Conservation (phyloP, 805 yeast genomes). For the Cyberlindnera bimundalis region DNA sequence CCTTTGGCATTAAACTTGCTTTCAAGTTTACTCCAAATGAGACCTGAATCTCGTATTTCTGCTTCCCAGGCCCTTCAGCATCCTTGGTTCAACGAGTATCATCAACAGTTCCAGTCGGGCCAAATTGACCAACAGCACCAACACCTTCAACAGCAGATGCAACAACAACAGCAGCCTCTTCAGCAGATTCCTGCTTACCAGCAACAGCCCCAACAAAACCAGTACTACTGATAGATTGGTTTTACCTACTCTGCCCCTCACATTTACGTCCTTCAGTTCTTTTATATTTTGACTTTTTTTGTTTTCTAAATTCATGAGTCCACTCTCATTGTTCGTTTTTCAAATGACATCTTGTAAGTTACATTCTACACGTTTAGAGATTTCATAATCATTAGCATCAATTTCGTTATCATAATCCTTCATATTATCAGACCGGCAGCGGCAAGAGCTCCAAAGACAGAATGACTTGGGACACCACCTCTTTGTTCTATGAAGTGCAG, state of each 20-base stretch:
- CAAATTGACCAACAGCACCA: constrained; percentile 14
- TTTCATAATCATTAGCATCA: not conserved
- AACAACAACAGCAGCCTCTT: constrained; percentile 12
- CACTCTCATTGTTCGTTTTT: too few species aligned
- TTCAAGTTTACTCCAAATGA: constrained; percentile 75
- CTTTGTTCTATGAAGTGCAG: constrained; percentile 16
- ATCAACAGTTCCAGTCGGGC: constrained; percentile 28
- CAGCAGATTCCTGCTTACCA: constrained; percentile 3
- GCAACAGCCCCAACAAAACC: constrained; percentile 9
- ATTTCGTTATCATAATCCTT: not conserved
- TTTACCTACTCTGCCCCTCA: not conserved
- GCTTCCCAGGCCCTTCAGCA: constrained; percentile 91
- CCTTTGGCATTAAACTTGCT: constrained; percentile 79
- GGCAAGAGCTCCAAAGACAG: constrained; percentile 10
- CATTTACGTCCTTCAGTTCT: not conserved
- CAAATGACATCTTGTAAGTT: too few species aligned
- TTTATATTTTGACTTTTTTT: not conserved
- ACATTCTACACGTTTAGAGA: too few species aligned
- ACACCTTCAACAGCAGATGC: constrained; percentile 11
- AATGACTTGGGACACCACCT: constrained; percentile 25
- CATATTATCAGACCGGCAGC: not conserved
- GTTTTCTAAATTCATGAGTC: not conserved
- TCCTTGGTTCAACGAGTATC: constrained; percentile 85
- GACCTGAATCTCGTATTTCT: constrained; percentile 90
- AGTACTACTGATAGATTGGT: constrained; percentile 14